These are phyloP conservation scores for Pelagophyceae sp. DNA, from an alignment of 352 stramenopile genomes.

Conservation along the genomic window DNA sequence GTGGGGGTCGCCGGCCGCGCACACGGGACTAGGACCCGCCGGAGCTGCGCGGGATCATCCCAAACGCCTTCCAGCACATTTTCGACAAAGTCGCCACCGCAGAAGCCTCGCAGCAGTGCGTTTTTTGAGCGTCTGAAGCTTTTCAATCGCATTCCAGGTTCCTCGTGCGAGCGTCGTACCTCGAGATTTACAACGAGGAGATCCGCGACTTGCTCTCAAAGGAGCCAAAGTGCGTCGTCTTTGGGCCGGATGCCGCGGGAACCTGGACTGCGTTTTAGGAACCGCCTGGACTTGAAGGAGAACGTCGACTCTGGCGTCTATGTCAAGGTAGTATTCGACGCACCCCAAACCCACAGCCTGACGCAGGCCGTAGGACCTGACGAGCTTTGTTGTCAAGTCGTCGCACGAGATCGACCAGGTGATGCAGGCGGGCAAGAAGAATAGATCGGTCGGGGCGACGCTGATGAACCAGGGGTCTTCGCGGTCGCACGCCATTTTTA, in stretches of 20 bases:
- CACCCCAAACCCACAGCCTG: too few species aligned
- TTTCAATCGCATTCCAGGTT: too few species aligned
- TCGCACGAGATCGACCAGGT: conserved; percentile 75
- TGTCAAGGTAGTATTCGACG: too few species aligned
- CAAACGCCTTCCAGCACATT: conserved; percentile 74
- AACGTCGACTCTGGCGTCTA: conserved; percentile 81
- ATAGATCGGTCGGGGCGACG: conserved; percentile 83
- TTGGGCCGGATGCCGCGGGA: too few species aligned
- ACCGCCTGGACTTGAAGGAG: conserved; percentile 9
- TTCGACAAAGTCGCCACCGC: conserved; percentile 42
- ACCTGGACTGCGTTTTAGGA: too few species aligned
- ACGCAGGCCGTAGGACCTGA: too few species aligned
- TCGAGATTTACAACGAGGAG: conserved; percentile 88
- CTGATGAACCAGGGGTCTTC: conserved; percentile 92
- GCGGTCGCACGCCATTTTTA: conserved; percentile 93
- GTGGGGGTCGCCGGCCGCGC: too few species aligned
- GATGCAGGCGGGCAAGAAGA: conserved; percentile 80
- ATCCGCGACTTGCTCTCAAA: conserved; percentile 73
- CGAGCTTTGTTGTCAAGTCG: conserved; percentile 43
- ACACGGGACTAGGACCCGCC: conserved; percentile 65
- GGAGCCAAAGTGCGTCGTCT: conserved; percentile 57
- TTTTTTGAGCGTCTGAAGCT: background rate
- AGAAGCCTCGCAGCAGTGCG: conserved; percentile 65
- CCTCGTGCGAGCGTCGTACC: conserved; percentile 74
- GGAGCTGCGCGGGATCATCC: conserved; percentile 72